Percentiles rank a stretch among this genome's conserved stretches.
Evolutionary conservation across 805 yeast species (phyloP).

Genomic region (Hanseniaspora meyeri): DNA sequence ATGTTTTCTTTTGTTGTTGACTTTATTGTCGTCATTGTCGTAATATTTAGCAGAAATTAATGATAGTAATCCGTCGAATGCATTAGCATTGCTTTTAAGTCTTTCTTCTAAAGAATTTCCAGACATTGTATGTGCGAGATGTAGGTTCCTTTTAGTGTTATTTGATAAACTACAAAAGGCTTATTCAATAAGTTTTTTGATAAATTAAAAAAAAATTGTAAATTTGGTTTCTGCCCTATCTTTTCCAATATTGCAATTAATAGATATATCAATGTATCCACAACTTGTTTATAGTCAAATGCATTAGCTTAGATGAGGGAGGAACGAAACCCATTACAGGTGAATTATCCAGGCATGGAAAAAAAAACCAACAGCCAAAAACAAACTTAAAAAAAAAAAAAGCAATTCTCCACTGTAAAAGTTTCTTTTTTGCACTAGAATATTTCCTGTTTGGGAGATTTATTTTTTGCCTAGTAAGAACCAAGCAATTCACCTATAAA

Average conservation of each 20-base stretch:
- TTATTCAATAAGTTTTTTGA: too few relatives aligned
- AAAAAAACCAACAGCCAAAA: not conserved
- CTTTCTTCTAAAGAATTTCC: slow-evolving; percentile 56
- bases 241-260: too few relatives aligned
- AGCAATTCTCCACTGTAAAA: not conserved
- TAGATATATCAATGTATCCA: not conserved
- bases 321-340: not conserved
- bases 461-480: not conserved
- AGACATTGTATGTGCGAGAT: slow-evolving; percentile 29
- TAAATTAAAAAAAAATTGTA: too few relatives aligned
- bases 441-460: not conserved
- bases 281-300: not conserved
- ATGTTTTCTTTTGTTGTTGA: slow-evolving; percentile 29
- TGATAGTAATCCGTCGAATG: slow-evolving; percentile 80
- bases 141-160: too few relatives aligned
- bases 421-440: not conserved
- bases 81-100: slow-evolving; percentile 60
- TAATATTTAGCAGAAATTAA: slow-evolving; percentile 89
- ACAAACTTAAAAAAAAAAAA: not conserved
- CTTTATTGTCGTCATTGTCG: slow-evolving; percentile 67
- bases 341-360: not conserved
- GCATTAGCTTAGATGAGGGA: not conserved
- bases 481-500: too few relatives aligned
- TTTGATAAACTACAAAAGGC: not conserved
- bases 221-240: not conserved